Evolutionary conservation across 1,284 basidiomycete species (phyloP).

Genomic region (Rhodotorula sp.): DNA sequence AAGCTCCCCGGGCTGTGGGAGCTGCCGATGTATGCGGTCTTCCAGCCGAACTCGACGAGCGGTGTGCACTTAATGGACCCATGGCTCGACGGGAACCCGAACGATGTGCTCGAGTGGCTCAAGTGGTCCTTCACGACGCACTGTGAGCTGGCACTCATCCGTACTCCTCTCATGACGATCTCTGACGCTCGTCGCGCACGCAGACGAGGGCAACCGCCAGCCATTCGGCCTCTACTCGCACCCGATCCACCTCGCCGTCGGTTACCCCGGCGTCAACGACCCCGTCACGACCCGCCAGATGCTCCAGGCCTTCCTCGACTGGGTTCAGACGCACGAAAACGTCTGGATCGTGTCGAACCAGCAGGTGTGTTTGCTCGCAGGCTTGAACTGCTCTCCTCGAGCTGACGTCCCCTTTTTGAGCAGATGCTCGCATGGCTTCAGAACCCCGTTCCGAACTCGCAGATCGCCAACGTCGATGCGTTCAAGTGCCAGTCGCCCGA

Average conservation of each 20-base stretch:
- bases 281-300: slow-evolving; percentile 13
- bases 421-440: slow-evolving; percentile 73
- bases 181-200: background rate
- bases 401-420: too few species aligned
- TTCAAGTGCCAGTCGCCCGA: slow-evolving; percentile 65
- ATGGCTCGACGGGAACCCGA: slow-evolving; percentile 63
- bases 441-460: slow-evolving; percentile 65
- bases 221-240: slow-evolving; percentile 79
- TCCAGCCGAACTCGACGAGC: slow-evolving; percentile 1
- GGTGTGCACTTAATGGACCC: slow-evolving; percentile 56
- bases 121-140: slow-evolving; percentile 70
- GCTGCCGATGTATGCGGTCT: slow-evolving; percentile 61
- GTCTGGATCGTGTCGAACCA: slow-evolving; percentile 49
- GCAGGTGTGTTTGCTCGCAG: slow-evolving; percentile 3
- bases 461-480: slow-evolving; percentile 53
- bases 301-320: slow-evolving; percentile 59
- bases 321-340: slow-evolving; percentile 70
- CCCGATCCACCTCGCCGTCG: slow-evolving; percentile 63
- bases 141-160: slow-evolving; percentile 48
- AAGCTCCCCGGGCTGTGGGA: slow-evolving; percentile 77
- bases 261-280: slow-evolving; percentile 43
- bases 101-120: slow-evolving; percentile 65
- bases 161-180: background rate
- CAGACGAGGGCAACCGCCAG: slow-evolving; percentile 61
- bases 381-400: too few species aligned